These are phyloP conservation scores for Starmerella kuoi DNA, from an alignment of 805 yeast species.

Conservation along the genomic window DNA sequence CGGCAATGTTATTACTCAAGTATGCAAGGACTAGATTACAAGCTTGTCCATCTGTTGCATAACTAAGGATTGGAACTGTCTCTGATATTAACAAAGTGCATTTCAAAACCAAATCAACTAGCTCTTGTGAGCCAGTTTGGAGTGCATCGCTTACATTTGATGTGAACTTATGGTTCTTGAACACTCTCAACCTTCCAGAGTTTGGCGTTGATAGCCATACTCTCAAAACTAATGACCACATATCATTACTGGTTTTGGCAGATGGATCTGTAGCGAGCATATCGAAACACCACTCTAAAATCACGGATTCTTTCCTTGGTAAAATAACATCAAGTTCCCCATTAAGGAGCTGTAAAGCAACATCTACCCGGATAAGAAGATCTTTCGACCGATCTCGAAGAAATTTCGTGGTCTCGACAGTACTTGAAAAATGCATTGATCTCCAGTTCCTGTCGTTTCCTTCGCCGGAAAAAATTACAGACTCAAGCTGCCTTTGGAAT, in stretches of 20 bases:
- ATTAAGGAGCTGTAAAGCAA: slow-evolving; percentile 20
- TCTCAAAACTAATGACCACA: slow-evolving; percentile 18
- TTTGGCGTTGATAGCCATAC: slow-evolving; percentile 12
- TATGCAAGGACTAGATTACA: slow-evolving; percentile 11
- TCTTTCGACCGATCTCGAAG: slow-evolving; percentile 24
- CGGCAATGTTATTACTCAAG: background rate
- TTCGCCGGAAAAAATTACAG: too few species aligned
- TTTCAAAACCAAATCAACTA: background rate
- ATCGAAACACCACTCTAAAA: slow-evolving; percentile 31
- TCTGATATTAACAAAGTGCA: background rate
- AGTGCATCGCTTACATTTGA: slow-evolving; percentile 5
- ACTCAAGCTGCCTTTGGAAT: too few species aligned
- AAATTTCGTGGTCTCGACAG: slow-evolving; percentile 24
- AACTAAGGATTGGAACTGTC: background rate
- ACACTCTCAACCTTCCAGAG: slow-evolving; percentile 8
- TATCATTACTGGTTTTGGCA: slow-evolving; percentile 10
- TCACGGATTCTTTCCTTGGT: slow-evolving; percentile 27
- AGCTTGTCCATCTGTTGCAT: slow-evolving; percentile 11
- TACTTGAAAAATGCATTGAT: slow-evolving; percentile 9
- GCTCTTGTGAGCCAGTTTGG: background rate
- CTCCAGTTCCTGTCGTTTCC: too few species aligned
- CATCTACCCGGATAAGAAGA: slow-evolving; percentile 16
- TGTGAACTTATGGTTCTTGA: slow-evolving; percentile 13
- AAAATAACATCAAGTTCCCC: slow-evolving; percentile 21
- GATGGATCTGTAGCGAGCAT: slow-evolving; percentile 19